phyloP scores from a whole-genome alignment of 2,329 filamentous ascomycete genomes.

The Alternaria alternata region DNA sequence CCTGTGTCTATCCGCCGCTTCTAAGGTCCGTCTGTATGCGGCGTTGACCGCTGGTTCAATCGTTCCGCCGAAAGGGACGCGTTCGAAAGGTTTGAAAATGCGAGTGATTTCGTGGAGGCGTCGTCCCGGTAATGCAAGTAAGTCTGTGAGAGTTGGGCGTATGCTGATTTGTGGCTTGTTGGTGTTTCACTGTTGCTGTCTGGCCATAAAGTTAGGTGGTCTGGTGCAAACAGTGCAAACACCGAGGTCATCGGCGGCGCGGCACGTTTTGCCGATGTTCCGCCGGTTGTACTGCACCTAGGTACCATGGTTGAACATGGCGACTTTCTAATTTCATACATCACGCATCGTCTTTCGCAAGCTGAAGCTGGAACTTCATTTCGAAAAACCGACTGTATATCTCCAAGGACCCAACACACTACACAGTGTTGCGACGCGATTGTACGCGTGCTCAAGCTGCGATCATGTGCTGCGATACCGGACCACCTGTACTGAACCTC shows the following conservation, averaged over 20 bases:
- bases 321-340: background rate
- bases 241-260: slow-evolving; percentile 14
- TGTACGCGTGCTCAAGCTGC: background rate
- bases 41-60: slow-evolving; percentile 21
- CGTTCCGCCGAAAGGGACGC: background rate
- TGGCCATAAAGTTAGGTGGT: slow-evolving; percentile 36
- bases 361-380: background rate
- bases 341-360: background rate
- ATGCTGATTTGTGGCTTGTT: background rate
- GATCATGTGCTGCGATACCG: background rate
- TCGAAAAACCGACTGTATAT: background rate
- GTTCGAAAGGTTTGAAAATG: background rate
- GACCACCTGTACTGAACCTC: background rate
- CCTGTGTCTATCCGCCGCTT: slow-evolving; percentile 21
- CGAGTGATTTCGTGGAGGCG: background rate
- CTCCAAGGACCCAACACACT: background rate
- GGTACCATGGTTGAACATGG: background rate
- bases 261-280: slow-evolving; percentile 16
- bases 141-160: background rate
- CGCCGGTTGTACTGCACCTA: background rate
- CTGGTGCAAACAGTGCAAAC: slow-evolving; percentile 37
- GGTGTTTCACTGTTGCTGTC: slow-evolving; percentile 25
- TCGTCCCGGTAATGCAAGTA: background rate
- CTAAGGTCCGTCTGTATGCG: slow-evolving; percentile 18
- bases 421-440: background rate